Evolutionary conservation across 2,329 filamentous ascomycete genomes (phyloP).

Genomic region (Triangularia setosa): DNA sequence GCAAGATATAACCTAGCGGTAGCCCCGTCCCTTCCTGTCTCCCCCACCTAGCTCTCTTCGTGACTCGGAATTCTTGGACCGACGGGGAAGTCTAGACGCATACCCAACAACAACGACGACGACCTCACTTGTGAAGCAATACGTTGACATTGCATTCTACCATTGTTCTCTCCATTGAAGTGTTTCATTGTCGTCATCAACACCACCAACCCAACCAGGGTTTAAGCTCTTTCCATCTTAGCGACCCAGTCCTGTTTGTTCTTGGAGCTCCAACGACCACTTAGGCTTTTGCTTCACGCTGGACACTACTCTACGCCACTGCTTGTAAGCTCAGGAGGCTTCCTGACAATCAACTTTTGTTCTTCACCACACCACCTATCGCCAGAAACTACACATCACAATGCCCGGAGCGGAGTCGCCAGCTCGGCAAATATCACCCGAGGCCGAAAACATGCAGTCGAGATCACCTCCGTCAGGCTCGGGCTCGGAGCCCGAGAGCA

Average conservation of each 20-base stretch:
- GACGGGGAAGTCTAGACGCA: not conserved
- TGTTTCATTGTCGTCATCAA: not conserved
- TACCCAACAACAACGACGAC: not conserved
- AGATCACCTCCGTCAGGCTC: not conserved
- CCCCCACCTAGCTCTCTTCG: not conserved
- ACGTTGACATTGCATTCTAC: not conserved
- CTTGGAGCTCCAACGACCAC: not conserved
- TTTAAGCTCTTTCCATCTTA: not conserved
- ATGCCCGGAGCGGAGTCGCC: not conserved
- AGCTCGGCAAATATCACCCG: not conserved
- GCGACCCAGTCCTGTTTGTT: not conserved
- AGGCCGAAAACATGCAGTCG: not conserved
- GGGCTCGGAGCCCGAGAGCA: not conserved
- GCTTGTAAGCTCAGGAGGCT: not conserved
- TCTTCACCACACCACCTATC: not conserved
- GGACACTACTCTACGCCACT: not conserved
- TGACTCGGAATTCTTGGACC: not conserved
- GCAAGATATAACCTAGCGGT: not conserved
- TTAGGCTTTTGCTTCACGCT: not conserved
- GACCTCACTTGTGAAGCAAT: not conserved
- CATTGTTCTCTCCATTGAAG: not conserved
- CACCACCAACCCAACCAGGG: not conserved
- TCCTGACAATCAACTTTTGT: not conserved
- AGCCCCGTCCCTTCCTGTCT: not conserved
- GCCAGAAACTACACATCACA: not conserved